Evolutionary conservation across 2,329 filamentous ascomycete genomes (phyloP), one percentile per base, ranked within the genome.

Genomic region (Botrytis elliptica): DNA sequence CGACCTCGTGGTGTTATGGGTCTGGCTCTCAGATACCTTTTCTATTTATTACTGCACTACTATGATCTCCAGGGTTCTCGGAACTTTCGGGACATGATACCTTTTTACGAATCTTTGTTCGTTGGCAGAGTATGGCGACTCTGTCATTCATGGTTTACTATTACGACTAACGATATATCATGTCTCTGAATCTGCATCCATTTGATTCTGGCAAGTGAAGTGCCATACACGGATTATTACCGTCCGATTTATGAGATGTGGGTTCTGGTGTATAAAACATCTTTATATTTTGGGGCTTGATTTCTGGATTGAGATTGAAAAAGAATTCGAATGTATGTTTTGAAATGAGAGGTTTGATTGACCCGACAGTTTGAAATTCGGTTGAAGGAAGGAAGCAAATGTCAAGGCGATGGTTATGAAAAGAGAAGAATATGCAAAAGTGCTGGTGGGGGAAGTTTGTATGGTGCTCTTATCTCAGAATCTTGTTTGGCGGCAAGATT

Each of bases 21-120:
- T n/a, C 22, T 5, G 22, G 14, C 7, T 36, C 16, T 55, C 16
- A 4, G 4, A 25, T 22, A 1, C 16, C 7, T 55, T 0, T n/a
- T 25, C 9, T 67, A 25, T 55, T 22, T 1, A 42, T 16, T 22
- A 12, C 25, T 1, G 3, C 2, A 22, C 5, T 3, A 29, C 2
- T 1, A 29, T 29, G 14, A 12, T 4, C 49, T 40, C 6, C 25
- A 7, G 9, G 16, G 2, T 20, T n/a, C 22, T 42, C 20, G 2
- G 10, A 40, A 38, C 0, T 33, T 9, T 7, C 4, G 1, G 9
- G 7, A 29, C 4, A 9, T 0, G 6, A 66, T 25, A 6, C 6
- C 0, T 40, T 14, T 18, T 52, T n/a, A 38, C 22, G 22, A 38
- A 33, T 52, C 3, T 14, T 9, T n/a, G 25, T 38, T 8, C 12